These are phyloP conservation scores for Aphanomyces euteiches DNA, from an alignment of 352 stramenopile species.

Conservation along the genomic window DNA sequence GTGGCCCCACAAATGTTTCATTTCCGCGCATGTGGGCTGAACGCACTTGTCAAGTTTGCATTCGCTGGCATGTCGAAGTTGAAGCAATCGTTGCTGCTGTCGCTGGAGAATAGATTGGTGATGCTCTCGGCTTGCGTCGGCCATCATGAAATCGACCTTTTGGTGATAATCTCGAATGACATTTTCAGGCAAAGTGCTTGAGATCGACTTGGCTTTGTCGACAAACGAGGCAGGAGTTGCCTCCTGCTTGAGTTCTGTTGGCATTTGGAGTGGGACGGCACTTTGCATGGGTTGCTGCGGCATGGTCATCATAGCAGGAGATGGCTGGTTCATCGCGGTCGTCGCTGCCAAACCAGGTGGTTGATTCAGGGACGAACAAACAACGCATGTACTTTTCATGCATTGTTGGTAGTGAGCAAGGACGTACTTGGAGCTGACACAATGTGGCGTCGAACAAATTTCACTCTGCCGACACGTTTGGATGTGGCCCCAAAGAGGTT, in stretches of 20 bases:
- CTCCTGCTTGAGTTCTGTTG: constrained; percentile 5
- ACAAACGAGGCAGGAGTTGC: background rate
- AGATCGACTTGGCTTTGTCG: constrained; percentile 13
- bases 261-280: background rate
- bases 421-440: constrained; percentile 30
- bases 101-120: constrained; percentile 76
- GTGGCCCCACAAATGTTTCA: constrained; percentile 91
- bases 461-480: constrained; percentile 24
- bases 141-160: constrained; percentile 31
- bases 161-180: constrained; percentile 28
- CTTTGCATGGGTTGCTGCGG: background rate
- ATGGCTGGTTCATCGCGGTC: constrained; percentile 17
- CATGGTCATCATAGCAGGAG: background rate
- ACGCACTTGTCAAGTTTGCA: constrained; percentile 80
- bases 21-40: constrained; percentile 82
- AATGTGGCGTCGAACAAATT: constrained; percentile 23
- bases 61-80: constrained; percentile 89
- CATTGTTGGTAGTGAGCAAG: constrained; percentile 30
- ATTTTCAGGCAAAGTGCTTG: constrained; percentile 18
- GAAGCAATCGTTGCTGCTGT: constrained; percentile 88
- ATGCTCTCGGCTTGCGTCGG: constrained; percentile 16
- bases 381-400: constrained; percentile 25
- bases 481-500: constrained; percentile 21
- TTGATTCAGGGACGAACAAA: constrained; percentile 18
- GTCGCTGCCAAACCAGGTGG: background rate